Evolutionary conservation across 1,139 yeast species (phyloP), one percentile per base, ranked within the genome.

Genomic region (Blastobotrys elegans): DNA sequence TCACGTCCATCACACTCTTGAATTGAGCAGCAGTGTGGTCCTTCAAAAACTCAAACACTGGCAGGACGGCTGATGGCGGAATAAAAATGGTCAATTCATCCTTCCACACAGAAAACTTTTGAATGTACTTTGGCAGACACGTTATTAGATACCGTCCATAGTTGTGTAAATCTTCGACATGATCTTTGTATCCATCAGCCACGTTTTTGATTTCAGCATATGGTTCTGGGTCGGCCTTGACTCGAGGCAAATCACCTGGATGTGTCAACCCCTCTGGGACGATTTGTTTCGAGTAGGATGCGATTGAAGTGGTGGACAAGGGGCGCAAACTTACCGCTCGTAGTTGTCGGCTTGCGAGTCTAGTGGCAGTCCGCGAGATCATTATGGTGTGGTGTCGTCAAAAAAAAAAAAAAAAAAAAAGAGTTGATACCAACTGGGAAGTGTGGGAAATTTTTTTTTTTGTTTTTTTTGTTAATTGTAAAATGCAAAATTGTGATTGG

Each of bases 51-150:
- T 77, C 68, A 69, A 83, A 69, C 49, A 81, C 81, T 27, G 90
- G 94, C 56, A 80, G 71, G 49, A 87, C 67, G 2, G 89, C 92
- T 22, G 77, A 68, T 43, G 96, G 96, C 2, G 90, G 86, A 52
- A 84, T 79, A 65, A 80, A 83, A 49, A 87, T 66, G 41, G 85
- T 79, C 64, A 87, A 77, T 68, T 87, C 96, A 65, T 87, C 95
- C 68, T 87, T 87, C 95, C 95, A 87, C 47, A 87, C 95, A 13
- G 87, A 75, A 60, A 86, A 87, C 65, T 84, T 84, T 69, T 87
- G 95, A 55, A 87, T 76, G 64, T 73, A 85, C 67, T 86, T 87
- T 46, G 96, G 96, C 69, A 87, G 63, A 54, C 87, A 80, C 17
- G 87, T 76, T 76, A 84, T 83, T 57, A 87, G 68, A 64, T 87